Base-by-base conservation (phyloP, 2,329 filamentous ascomycete species). In the Teratosphaeria viscida region DNA sequence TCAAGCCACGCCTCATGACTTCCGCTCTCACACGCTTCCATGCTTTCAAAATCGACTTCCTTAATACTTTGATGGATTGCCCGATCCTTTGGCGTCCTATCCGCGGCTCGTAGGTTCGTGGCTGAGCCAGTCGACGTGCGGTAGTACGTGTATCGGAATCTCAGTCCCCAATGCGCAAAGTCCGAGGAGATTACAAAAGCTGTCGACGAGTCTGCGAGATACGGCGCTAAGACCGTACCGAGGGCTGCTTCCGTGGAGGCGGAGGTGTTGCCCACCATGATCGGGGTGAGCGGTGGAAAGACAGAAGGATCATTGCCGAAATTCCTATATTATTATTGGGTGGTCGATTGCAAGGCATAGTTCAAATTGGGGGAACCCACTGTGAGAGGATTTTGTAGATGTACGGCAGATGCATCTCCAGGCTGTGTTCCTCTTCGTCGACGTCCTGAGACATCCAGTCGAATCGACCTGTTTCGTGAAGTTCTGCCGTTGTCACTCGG, bases 371-470 rank as follows among this genome's bases (percentile, higher is more conserved):
- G 53, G 23, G 5, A 3, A 6, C 32, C 10, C 57, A 82, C 71
- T 77, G 75, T 60, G 81, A 81, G 6, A 86, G 80, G 57, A 89
- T 84, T 71, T 92, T 91, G 79, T 91, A 92, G 63, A 97, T 87
- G 70, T 95, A 96, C 0, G 94, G 92, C 8, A 97, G 80, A 67
- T 99, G 94, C 88, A 99, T 95, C 77, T 99, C 94, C 1, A 97
- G 82, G 57, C 90, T 96, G 75, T 99, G 94, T 74, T 99, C 94
- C 5, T 83, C 81, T 62, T 90, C 83, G 69, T 99, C 94, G 5
- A 85, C 79, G 3, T 77, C 68, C 19, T 73, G 75, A 1, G 82
- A 83, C 78, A 96, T 94, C 57, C 80, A 77, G 19, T 81, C 75
- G 71, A 88, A 88, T 59, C 79, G 76, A n/a, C 77, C 78, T 3